Evolutionary conservation across 176 grass and related monocot genomes (phyloP), one percentile per base, ranked within the genome.

Genomic region (Bonia amplexicaulis): DNA sequence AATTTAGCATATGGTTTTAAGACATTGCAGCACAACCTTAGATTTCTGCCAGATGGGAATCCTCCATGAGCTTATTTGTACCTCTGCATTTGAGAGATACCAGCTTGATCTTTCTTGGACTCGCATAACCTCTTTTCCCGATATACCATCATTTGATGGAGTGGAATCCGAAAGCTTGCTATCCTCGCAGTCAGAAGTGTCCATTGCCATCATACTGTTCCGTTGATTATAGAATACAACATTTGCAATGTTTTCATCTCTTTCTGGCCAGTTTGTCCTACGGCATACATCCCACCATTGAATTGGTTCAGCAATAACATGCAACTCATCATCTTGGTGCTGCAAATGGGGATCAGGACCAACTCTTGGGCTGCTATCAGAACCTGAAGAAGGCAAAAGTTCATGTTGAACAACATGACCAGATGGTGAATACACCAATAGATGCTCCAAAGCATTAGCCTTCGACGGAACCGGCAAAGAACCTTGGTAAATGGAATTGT

Each of bases 251-350:
- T 92, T 84, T 76, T 99, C 92, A 59, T 94, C 92, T 41, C 93
- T 92, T 89, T 96, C 93, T 59, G 93, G 93, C 97, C 97, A 99
- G 73, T 92, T 94, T 82, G 91, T 93, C 76, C 97, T 94, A 63
- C 97, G 91, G 48, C 97, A 96, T 14, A 96, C 97, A 92, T 99
- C 97, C 97, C 97, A 99, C 97, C 97, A 99, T 85, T 99, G 97
- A 91, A 96, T 84, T 73, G 97, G 97, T 71, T 99, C 97, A 66
- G 93, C 86, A 82, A 76, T 92, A 88, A 99, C 90, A 82, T 87
- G 91, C 87, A 94, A 89, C 82, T 99, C 97, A 26, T 99, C 97
- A 55, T 99, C 97, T 87, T 95, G 93, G 82, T 81, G 71, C 83
- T 96, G 96, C 60, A 85, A 88, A 79, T 89, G 73, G 69, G 84